Base-by-base conservation (phyloP, 2,329 filamentous ascomycete species). In the Neurospora sp. region DNA sequence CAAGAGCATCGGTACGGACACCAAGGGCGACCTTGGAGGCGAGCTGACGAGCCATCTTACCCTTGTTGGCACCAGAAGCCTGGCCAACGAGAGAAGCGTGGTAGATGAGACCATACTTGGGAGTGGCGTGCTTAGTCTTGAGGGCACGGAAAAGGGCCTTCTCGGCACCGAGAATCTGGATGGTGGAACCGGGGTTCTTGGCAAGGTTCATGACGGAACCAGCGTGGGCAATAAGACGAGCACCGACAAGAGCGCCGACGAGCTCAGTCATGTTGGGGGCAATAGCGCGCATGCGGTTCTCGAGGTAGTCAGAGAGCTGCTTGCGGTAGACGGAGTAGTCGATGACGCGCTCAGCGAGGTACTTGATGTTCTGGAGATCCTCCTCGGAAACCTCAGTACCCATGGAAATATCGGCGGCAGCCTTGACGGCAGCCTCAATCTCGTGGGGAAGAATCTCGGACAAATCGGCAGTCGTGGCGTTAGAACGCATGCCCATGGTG, bases 121-220 rank as follows among this genome's bases (percentile, higher is more conserved):
- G 96, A 46, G 96, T 99, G 79, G 97, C 93, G 82, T 98, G 95
- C 87, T 99, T 98, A 67, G 96, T 99, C 88, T 99, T 99, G 73
- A 99, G 86, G 23, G 96, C 96, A 78, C 96, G 90, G 90, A 99
- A 99, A 65, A 99, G 89, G 8, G 96, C 96, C 87, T 99, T 99
- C 85, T 99, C 96, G 71, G 96, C 96, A 85, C 96, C 96, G 70
- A 98, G 89, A 78, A 99, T 97, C 86, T 99, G 96, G 75, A 99
- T 93, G 73, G 96, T 99, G 77, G 92, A 96, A 82, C 92, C 93
- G 71, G 96, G 93, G 75, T 91, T 92, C 87, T 98, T 98, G 80
- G 96, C 93, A 67, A 99, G 87, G 84, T 91, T 97, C 86, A 96
- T 91, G 76, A 99, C 88, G 71, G 94, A 97, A 76, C 96, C 96